Base-by-base conservation (phyloP, 768 basidiomycete species). In the Kwoniella sp. region DNA sequence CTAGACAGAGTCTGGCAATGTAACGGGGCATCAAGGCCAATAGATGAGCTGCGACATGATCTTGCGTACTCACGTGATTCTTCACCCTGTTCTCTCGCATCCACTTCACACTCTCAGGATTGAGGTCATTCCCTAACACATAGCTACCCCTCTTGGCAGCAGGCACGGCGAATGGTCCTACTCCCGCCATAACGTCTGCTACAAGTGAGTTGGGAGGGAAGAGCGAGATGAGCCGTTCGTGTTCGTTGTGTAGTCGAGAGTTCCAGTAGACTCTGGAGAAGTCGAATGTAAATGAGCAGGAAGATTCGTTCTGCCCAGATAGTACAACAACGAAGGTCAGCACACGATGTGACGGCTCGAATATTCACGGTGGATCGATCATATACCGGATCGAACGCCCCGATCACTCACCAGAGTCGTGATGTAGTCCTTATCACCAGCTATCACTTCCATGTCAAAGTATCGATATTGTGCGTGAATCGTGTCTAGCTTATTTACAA, bases 261-360 rank as follows among this genome's bases (percentile, higher is more conserved):
- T 99, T 99, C 94, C 94, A 99, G 81, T 99, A 99, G 13, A 98
- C 96, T 76, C 88, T 85, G 5, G 90, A 88, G 76, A 98, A 99
- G 79, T 99, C 93, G 73, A 99, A 98, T 1, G 85, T 88, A 81
- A 98, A 98, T 31, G 83, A 84, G 79, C 93, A 97, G 71, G 87
- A 86, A 8, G 89, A 86, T 83, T 99, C 95, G 68, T 85, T 85
- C 93, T 96, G 73, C 26, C 8, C 23, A 9, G 50, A 5, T 25
- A 53, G 17, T n/a, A 11, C n/a, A 28, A 45, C 11, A 20, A 29
- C 28, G 30, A 34, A 30, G 59, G 30, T 22, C 17, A 17, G 31
- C 2, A 41, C 13, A 12, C 23, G 20, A 45, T 29, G 13, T 12
- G 56, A 41, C 34, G 37, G 20, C 30, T 57, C 23, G 17, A n/a